Evolutionary conservation across 768 basidiomycete species (phyloP).

Genomic region (Dendrothele bispora): DNA sequence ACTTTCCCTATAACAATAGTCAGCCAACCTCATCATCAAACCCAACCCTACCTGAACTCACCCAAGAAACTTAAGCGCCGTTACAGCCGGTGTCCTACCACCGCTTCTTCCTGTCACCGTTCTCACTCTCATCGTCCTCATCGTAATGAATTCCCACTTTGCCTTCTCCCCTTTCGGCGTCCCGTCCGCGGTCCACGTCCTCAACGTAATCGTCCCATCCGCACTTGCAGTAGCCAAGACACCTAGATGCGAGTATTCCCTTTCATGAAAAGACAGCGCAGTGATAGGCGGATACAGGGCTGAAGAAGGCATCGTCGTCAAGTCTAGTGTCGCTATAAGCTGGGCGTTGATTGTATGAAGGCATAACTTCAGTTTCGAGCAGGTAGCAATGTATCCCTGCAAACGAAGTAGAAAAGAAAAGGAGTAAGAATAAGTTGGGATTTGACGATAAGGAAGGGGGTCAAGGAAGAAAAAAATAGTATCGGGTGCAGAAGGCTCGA

Average conservation of each 20-base stretch:
- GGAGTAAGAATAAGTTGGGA: too few relatives aligned
- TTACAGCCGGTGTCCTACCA: slow-evolving; percentile 51
- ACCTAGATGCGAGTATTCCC: slow-evolving; percentile 79
- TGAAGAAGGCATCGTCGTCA: slow-evolving; percentile 44
- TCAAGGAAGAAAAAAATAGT: too few relatives aligned
- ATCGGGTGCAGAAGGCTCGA: too few relatives aligned
- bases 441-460: too few relatives aligned
- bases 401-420: neutral
- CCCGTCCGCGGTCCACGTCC: slow-evolving; percentile 82
- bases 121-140: slow-evolving; percentile 66
- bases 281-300: slow-evolving; percentile 58
- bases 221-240: slow-evolving; percentile 79
- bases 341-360: slow-evolving; percentile 87
- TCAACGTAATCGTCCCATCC: slow-evolving; percentile 75
- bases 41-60: slow-evolving; percentile 29
- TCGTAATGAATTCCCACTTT: slow-evolving; percentile 71
- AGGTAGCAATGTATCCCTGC: slow-evolving; percentile 87
- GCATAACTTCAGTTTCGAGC: slow-evolving; percentile 68
- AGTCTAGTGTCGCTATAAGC: slow-evolving; percentile 69
- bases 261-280: slow-evolving; percentile 82
- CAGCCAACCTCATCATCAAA: neutral
- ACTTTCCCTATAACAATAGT: slow-evolving; percentile 41
- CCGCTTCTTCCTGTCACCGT: slow-evolving; percentile 24
- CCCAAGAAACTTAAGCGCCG: slow-evolving; percentile 83
- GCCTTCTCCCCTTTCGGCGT: slow-evolving; percentile 67